Evolutionary conservation across 148 eudicot genomes (phyloP), one percentile per base, ranked within the genome.

Genomic region (Amaranthus palmeri): DNA sequence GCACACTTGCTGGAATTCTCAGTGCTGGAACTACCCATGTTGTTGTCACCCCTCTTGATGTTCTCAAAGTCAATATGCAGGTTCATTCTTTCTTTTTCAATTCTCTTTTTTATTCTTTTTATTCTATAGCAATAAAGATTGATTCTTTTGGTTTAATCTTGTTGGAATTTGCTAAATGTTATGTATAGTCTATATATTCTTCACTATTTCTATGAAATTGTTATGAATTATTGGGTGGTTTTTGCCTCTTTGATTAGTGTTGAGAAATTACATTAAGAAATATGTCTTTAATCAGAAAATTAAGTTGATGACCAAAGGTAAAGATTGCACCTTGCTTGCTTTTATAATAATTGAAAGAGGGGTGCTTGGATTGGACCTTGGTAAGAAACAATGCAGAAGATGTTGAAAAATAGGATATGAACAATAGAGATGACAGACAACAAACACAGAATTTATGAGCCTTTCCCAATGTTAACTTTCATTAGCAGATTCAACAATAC

Each of bases 51-150:
- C 92, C 89, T 59, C 83, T 88, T 73, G 92, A 88, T 75, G 89
- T 88, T 69, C 79, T 88, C 67, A 88, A 86, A 81, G 85, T 86
- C 76, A 80, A 88, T 51, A 84, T 88, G 85, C 89, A 85, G 89
- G 92, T 86, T 59, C 46, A n/a, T 5, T n/a, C 51, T 6, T 60
- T 54, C 7, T 10, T 11, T 2, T 36, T 51, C 18, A 3, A 25
- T 6, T 18, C 14, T 14, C 60, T 44, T 44, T 45, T 14, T 25
- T 25, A 43, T 7, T 42, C 6, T n/a, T n/a, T 55, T n/a, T 14
- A 5, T 55, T 55, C 3, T n/a, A n/a, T 14, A 5, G 10, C 7
- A 18, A 15, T 56, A 56, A 55, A 57, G 41, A 17, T 57, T 17
- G 4, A 6, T 15, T 25, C 42, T 57, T 18, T 25, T 17, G 40